phyloP scores from a whole-genome alignment of 2,329 filamentous ascomycete genomes.

The Capronia americana region DNA sequence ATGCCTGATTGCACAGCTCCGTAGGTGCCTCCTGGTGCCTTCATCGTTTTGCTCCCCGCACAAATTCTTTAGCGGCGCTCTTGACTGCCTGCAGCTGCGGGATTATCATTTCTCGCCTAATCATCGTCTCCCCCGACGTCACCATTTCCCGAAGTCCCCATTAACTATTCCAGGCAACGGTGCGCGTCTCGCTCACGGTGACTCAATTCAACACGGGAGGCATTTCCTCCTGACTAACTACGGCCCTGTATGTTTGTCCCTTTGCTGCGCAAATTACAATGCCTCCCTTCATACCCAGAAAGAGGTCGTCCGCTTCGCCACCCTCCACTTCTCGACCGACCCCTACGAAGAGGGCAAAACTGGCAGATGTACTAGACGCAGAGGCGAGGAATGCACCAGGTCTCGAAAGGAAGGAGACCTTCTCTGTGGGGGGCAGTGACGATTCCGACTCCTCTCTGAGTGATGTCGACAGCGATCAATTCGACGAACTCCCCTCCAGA shows the following conservation, averaged over 20 bases:
- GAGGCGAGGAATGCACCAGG: constrained; percentile 28
- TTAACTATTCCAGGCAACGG: constrained; percentile 3
- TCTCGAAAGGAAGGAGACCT: constrained; percentile 23
- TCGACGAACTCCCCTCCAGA: constrained; percentile 57
- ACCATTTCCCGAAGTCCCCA: constrained; percentile 19
- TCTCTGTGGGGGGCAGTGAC: constrained; percentile 36
- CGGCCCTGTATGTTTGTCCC: constrained; percentile 1
- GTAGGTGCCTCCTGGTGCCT: not conserved
- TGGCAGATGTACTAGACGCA: constrained; percentile 35
- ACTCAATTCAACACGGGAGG: not conserved
- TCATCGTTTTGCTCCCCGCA: not conserved
- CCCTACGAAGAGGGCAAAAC: constrained; percentile 40
- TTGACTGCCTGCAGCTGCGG: not conserved
- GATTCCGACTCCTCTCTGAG: constrained; percentile 49
- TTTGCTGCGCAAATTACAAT: constrained; percentile 39
- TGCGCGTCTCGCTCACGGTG: constrained; percentile 13
- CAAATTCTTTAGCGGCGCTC: constrained; percentile 4
- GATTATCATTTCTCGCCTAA: constrained; percentile 14
- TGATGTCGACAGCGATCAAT: constrained; percentile 59
- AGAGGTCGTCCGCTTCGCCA: constrained; percentile 47
- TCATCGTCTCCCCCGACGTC: constrained; percentile 25
- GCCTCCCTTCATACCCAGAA: constrained; percentile 56
- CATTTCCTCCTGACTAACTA: not conserved
- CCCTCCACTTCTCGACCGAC: constrained; percentile 37
- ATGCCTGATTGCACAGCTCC: not conserved